These are phyloP conservation scores for Aspergillus cavernicola DNA, from an alignment of 495 filamentous ascomycete genomes.

Conservation along the genomic window DNA sequence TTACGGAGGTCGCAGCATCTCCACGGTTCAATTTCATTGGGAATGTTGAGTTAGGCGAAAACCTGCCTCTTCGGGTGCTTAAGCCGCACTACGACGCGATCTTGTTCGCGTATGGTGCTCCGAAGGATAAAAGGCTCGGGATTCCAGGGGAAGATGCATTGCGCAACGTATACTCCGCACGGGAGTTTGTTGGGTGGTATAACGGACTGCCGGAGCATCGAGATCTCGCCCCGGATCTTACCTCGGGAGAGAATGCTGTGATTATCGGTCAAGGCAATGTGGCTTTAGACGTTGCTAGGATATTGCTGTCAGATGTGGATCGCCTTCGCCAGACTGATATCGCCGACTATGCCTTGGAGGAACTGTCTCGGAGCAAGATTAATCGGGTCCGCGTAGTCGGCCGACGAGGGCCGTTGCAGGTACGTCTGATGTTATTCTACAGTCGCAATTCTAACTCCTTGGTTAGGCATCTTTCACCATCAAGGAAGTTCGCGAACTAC, in stretches of 20 bases:
- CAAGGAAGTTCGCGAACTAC: conserved; percentile 84
- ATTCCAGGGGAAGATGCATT: conserved; percentile 76
- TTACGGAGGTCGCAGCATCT: conserved; percentile 77
- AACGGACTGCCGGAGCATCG: conserved; percentile 88
- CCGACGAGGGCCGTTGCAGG: conserved; percentile 82
- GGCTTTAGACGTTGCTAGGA: conserved; percentile 87
- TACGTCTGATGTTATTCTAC: conserved; percentile 74
- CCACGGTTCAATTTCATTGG: conserved; percentile 87
- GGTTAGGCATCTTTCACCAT: conserved; percentile 83
- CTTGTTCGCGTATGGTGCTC: conserved; percentile 88
- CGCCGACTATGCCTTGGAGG: conserved; percentile 72
- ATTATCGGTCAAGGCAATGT: conserved; percentile 96
- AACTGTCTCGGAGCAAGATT: conserved; percentile 66
- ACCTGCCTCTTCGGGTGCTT: conserved; percentile 63
- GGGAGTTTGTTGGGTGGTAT: conserved; percentile 98
- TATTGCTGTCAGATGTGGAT: conserved; percentile 71
- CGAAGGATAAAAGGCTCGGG: conserved; percentile 70
- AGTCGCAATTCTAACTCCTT: background rate
- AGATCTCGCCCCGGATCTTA: conserved; percentile 70
- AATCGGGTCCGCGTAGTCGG: conserved; percentile 82
- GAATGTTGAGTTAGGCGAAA: conserved; percentile 75
- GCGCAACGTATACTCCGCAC: conserved; percentile 77
- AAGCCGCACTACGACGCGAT: conserved; percentile 87
- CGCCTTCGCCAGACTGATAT: conserved; percentile 80
- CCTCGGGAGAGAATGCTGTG: conserved; percentile 75